Evolutionary conservation across 148 eudicot genomes (phyloP).

Genomic region (Amaranthus hypochondriacus): DNA sequence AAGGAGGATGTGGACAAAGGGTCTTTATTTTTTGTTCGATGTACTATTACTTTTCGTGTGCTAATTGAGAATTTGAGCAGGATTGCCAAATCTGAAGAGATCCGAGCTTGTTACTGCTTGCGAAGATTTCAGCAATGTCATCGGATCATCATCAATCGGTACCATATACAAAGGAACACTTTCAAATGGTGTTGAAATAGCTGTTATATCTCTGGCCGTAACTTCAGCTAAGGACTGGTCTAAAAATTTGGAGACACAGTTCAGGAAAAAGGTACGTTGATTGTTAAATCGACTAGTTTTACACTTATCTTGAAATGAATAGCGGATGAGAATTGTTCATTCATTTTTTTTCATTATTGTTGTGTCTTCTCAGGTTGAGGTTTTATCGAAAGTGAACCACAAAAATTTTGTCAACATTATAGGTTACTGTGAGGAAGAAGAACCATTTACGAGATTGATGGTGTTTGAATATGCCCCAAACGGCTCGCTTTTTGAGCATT

Average conservation of each 20-base stretch:
- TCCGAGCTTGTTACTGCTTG: constrained; percentile 82
- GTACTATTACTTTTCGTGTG: no score
- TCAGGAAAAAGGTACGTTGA: constrained; percentile 62
- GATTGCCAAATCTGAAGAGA: constrained; percentile 67
- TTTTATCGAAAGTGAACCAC: constrained; percentile 71
- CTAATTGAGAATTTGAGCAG: constrained; percentile 29
- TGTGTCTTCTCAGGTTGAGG: constrained; percentile 48
- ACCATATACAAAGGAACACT: constrained; percentile 80
- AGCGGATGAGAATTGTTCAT: neutral
- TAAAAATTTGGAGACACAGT: constrained; percentile 45
- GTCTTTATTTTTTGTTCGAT: no score
- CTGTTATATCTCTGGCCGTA: constrained; percentile 52
- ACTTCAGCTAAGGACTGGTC: constrained; percentile 74
- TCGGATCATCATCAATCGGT: constrained; percentile 60
- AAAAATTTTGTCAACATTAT: constrained; percentile 82
- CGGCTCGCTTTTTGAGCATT: constrained; percentile 94
- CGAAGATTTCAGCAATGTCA: constrained; percentile 93
- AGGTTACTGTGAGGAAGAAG: constrained; percentile 80
- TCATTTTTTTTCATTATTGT: neutral
- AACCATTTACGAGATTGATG: constrained; percentile 81
- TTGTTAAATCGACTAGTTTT: neutral
- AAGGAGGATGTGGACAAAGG: no score
- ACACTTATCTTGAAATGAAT: neutral
- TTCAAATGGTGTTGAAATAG: constrained; percentile 75
- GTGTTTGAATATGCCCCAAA: constrained; percentile 91